Evolutionary conservation across 805 yeast species (phyloP), one percentile per base, ranked within the genome.

Genomic region (Metschnikowia noctiluminum): DNA sequence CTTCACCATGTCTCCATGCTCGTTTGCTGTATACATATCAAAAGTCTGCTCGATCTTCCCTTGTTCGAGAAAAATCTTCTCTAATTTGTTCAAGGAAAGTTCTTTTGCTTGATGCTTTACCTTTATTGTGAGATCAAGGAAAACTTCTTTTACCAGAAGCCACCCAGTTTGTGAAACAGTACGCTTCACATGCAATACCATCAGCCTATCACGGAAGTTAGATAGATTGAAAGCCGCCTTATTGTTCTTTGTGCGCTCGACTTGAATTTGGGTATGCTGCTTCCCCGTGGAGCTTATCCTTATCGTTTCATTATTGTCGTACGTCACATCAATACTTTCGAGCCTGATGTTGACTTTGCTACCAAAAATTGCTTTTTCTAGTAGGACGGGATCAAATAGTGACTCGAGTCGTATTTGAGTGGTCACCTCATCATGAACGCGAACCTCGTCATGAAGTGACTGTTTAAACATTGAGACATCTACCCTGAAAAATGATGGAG

Each of bases 141-240:
- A 48, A 13, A 67, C 38, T 1, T 50, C 45, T 14, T 55, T 51
- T 4, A 69, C 53, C 40, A 49, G 54, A 42, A 56, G 57, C 38
- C 38, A 42, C 2, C 74, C 73, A 1, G 69, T 46, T 26, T 48
- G 56, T 15, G 54, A 50, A 2, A 58, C 60, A 6, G 34, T 41
- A 38, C 62, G 66, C 9, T 52, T 16, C 39, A 61, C 56, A 31
- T 68, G 62, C 21, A 69, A 27, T 2, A 64, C 48, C 47, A 51
- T 34, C 13, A 40, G n/a, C 7, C 37, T 42, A 2, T 38, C 11
- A 6, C 45, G 45, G 12, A 50, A 39, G 1, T 39, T 32, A 6
- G 50, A 43, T 12, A 47, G 38, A 37, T 46, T 30, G 35, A 53
- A 51, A 7, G 37, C 12, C 5, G 50, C 47, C 7, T 35, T 43